Evolutionary conservation across 2,329 filamentous ascomycete species (phyloP), one percentile per base, ranked within the genome.

Genomic region (Fulvia fulva): DNA sequence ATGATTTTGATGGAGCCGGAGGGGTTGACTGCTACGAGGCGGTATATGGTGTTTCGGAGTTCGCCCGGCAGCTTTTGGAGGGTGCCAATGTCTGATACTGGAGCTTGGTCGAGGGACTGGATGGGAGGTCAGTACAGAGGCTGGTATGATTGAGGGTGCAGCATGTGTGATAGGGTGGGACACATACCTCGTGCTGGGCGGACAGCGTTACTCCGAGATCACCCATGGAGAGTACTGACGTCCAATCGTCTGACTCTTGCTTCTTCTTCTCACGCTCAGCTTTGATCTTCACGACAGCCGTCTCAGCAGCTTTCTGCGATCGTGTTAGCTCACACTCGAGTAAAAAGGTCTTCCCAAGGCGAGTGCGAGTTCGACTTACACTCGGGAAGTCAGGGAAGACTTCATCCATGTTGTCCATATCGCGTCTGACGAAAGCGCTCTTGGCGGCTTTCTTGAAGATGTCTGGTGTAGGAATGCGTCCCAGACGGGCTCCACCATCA

Each of bases 41-140:
- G 66, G 57, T 68, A 69, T 53, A 69, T 67, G 37, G 51, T 32
- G 52, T 69, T 69, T 23, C 66, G 56, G 14, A 68, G 26, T 50
- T 68, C 66, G 22, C 65, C 66, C 7, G 67, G 65, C 11, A 69
- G 64, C 53, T 61, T 64, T 30, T 44, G 32, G 57, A 69, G 60
- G 43, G 54, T 57, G 11, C 67, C 66, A 52, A 69, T 64, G 45
- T 68, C 57, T 12, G 63, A 65, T 12, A 30, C n/a, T 25, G 63
- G 58, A 7, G 45, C 45, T 25, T 14, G 11, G 23, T 14, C 3
- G 3, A 12, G 2, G 16, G 23, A n/a, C n/a, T 28, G 47, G 4
- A 8, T 3, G 23, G 19, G 7, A 12, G 21, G 37, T n/a, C 7
- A 7, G 37, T 7, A 41, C 37, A 19, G 14, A n/a, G 3, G 1